Percentiles rank a stretch among this genome's conserved stretches.
phyloP scores from a whole-genome alignment of 345 rosid species.

The Mercurialis annua region DNA sequence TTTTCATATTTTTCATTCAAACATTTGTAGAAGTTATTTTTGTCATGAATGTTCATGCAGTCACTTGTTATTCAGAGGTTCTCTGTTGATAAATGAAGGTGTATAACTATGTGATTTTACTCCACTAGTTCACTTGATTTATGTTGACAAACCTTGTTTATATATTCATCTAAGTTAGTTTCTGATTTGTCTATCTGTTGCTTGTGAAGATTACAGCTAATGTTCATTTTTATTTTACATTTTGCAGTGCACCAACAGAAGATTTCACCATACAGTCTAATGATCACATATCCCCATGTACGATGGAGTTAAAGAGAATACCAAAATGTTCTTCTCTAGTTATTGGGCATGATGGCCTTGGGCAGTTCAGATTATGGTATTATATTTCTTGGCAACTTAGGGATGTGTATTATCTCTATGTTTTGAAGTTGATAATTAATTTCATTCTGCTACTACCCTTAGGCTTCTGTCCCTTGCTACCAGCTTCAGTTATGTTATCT shows the following conservation, averaged over 20 bases:
- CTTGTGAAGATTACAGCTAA: conserved; percentile 3
- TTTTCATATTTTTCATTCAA: neutral
- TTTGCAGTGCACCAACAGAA: conserved; percentile 55
- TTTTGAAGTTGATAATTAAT: neutral
- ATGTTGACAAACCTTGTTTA: neutral
- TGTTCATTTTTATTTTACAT: conserved; percentile 15
- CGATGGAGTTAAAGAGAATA: conserved; percentile 69
- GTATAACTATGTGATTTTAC: neutral
- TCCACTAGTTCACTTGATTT: conserved; percentile 9
- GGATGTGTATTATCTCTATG: neutral
- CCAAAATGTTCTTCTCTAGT: conserved; percentile 56
- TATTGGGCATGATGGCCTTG: conserved; percentile 69
- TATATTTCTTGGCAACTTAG: conserved; percentile 12
- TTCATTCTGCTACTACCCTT: neutral
- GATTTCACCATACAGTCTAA: conserved; percentile 45
- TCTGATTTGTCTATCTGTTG: neutral
- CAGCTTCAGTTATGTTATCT: neutral
- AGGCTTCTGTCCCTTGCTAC: neutral
- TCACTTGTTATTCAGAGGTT: neutral
- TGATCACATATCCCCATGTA: conserved; percentile 46
- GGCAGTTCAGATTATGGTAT: conserved; percentile 86
- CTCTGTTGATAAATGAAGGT: conserved; percentile 1
- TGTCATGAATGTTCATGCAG: neutral
- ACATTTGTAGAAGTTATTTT: neutral
- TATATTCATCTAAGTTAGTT: neutral